Percentiles rank a stretch among this genome's conserved stretches.
These are phyloP conservation scores for Calonectria pseudoturangicola DNA, from an alignment of 2,329 filamentous ascomycete species.

Conservation along the genomic window DNA sequence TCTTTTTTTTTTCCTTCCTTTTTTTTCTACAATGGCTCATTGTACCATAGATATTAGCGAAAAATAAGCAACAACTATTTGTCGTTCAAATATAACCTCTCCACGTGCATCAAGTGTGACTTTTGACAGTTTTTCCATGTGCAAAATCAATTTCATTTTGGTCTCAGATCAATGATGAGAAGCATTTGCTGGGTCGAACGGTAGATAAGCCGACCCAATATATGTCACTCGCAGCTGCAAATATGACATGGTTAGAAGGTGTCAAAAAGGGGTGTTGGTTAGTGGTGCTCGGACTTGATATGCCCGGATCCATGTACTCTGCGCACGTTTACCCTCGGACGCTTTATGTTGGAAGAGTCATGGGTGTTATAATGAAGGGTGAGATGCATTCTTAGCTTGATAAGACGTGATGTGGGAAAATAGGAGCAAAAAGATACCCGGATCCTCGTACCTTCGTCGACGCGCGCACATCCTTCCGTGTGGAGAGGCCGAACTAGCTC, in stretches of 20 bases:
- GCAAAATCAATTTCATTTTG: neutral
- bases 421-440: neutral
- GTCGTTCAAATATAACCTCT: neutral
- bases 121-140: neutral
- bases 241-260: neutral
- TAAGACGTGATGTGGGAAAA: neutral
- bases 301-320: conserved; percentile 10
- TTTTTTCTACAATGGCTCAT: neutral
- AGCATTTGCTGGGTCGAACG: neutral
- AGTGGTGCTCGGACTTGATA: neutral
- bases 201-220: neutral
- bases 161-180: neutral
- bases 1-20: neutral
- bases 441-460: conserved; percentile 2
- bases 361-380: neutral
- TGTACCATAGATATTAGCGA: neutral
- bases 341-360: neutral
- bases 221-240: neutral
- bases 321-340: neutral
- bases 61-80: neutral
- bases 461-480: neutral
- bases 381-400: neutral
- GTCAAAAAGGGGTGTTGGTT: neutral
- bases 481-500: neutral
- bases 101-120: neutral